Conservation (phyloP, 805 yeast species). For the Saccharomycopsis malanga region DNA sequence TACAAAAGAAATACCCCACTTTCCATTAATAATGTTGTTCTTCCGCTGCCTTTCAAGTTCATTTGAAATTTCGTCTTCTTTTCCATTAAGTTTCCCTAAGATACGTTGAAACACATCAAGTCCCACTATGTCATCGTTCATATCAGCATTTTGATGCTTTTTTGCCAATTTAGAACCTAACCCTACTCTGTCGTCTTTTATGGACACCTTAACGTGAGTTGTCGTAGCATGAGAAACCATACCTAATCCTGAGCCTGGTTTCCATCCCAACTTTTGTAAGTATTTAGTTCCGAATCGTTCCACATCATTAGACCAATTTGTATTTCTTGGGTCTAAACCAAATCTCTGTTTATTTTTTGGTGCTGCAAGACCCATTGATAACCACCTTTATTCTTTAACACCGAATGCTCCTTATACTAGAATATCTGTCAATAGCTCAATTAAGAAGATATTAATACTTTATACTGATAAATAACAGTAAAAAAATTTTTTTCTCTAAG, state of each 20-base stretch:
- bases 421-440: too few species aligned
- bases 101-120: constrained; percentile 89
- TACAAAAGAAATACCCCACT: constrained; percentile 83
- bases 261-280: constrained; percentile 81
- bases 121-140: constrained; percentile 81
- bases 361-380: constrained; percentile 82
- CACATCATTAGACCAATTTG: constrained; percentile 86
- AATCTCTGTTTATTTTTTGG: constrained; percentile 73
- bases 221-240: constrained; percentile 58
- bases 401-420: background rate
- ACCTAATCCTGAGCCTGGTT: constrained; percentile 87
- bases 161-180: constrained; percentile 76
- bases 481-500: too few species aligned
- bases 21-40: constrained; percentile 70
- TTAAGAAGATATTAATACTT: background rate
- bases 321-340: constrained; percentile 90
- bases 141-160: constrained; percentile 56
- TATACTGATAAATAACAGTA: constrained; percentile 31
- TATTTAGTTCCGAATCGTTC: constrained; percentile 83
- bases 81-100: constrained; percentile 84
- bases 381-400: too few species aligned
- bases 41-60: constrained; percentile 64
- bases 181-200: constrained; percentile 80
- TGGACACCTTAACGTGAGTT: constrained; percentile 72
- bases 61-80: constrained; percentile 55